Evolutionary conservation across 208 protist genomes (phyloP), one percentile per base, ranked within the genome.

Genomic region (Leishmania arabica): DNA sequence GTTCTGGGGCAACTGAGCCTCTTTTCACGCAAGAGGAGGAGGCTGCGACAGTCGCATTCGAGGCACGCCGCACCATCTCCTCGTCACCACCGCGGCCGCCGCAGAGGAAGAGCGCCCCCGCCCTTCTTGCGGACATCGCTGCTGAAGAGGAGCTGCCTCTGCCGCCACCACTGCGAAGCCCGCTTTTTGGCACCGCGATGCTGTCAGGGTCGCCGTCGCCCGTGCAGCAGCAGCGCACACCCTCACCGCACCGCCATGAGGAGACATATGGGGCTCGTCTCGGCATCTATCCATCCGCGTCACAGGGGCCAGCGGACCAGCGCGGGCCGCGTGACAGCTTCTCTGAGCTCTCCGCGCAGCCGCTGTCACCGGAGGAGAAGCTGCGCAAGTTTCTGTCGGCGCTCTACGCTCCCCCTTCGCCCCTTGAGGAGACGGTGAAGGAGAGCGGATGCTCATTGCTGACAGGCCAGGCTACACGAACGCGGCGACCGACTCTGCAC

Each of bases 141-240:
- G 34, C 6, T 37, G 70, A 70, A 0, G 81, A 40, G 6, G 69
- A 77, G 31, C 60, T 77, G 68, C 70, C 76, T 17, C 49, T 81
- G 82, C 77, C 72, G 53, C 45, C 78, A 68, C 82, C 82, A 19
- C 71, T 79, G 73, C 82, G 77, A 45, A 42, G 82, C 31, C 77
- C 82, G 31, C 77, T 85, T 51, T 85, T 85, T 21, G 21, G 45
- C 75, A 31, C 75, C 19, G 2, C n/a, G 34, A 73, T 73, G 11
- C 47, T 34, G 31, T 66, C 79, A 3, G 37, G 8, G 40, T 81
- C 81, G 40, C 56, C 69, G 34, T 76, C 75, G 31, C 75, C 81
- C 7, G 45, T 47, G 56, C 56, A 62, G 53, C 72, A 66, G 42
- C 21, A 49, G 69, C 80, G 37, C 45, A 64, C 42, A 11, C 49